Evolutionary conservation across 2,329 filamentous ascomycete genomes (phyloP).

Genomic region (Arthrobotrys pseudoclavata): DNA sequence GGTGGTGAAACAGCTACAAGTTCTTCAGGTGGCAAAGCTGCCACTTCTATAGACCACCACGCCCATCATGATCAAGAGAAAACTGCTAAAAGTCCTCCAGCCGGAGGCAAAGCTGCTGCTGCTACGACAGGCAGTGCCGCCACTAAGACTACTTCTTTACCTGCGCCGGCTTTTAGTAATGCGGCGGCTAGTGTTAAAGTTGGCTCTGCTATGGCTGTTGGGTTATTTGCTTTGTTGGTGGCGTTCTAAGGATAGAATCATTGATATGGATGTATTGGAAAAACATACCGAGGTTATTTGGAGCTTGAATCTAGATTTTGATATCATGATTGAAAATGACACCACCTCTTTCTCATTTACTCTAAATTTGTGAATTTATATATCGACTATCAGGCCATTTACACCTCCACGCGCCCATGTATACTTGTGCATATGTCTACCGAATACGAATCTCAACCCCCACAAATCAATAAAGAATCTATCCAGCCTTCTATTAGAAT

Average conservation of each 20-base stretch:
- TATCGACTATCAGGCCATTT: neutral
- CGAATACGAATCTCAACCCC: neutral
- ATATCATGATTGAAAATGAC: neutral
- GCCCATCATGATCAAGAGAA: neutral
- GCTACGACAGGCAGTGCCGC: neutral
- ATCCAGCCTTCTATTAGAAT: too few species aligned
- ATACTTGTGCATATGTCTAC: neutral
- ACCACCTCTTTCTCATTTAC: neutral
- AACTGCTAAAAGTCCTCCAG: neutral
- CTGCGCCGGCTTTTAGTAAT: neutral
- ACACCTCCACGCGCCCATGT: neutral
- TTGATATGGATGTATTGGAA: neutral
- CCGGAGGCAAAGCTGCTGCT: neutral
- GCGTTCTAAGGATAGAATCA: constrained; percentile 3
- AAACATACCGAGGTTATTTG: neutral
- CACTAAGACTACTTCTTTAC: neutral
- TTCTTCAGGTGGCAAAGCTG: neutral
- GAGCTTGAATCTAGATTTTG: neutral
- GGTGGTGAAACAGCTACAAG: neutral
- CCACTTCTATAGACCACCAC: neutral
- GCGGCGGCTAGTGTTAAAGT: neutral
- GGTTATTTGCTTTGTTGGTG: neutral
- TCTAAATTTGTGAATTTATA: neutral
- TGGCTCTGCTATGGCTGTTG: constrained; percentile 1
- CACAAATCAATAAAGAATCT: neutral